phyloP scores from a whole-genome alignment of 768 basidiomycete genomes.

The Zangia roseola region DNA sequence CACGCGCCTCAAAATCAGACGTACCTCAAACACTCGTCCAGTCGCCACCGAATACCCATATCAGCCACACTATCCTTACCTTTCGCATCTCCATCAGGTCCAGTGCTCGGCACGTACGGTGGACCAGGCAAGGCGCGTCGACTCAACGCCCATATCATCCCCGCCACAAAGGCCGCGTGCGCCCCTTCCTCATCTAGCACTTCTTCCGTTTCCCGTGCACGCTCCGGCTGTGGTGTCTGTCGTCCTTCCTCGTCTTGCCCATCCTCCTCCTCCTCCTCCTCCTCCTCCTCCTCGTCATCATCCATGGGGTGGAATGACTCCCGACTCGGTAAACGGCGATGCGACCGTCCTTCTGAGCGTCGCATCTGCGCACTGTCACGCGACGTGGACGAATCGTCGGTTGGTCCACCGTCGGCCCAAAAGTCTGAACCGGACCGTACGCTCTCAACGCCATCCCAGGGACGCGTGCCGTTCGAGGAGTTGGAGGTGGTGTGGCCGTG shows the following conservation, averaged over 20 bases:
- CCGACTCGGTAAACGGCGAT: conserved; percentile 16
- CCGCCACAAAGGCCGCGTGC: conserved; percentile 81
- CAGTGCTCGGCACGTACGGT: conserved; percentile 61
- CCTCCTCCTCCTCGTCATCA: conserved; percentile 24
- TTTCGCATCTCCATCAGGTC: conserved; percentile 15
- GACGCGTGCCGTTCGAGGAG: conserved; percentile 15
- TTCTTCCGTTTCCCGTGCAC: conserved; percentile 15
- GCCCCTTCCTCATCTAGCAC: conserved; percentile 73
- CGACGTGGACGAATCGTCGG: conserved; percentile 19
- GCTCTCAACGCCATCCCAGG: conserved; percentile 37
- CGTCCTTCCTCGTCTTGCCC: conserved; percentile 15
- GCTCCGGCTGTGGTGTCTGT: conserved; percentile 23
- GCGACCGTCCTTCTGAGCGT: conserved; percentile 4
- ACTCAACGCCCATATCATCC: conserved; percentile 83
- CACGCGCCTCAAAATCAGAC: conserved; percentile 9
- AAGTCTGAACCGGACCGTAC: conserved; percentile 73
- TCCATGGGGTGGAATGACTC: conserved; percentile 36
- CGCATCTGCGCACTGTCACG: conserved; percentile 17
- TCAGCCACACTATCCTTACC: conserved; percentile 38
- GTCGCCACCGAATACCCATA: conserved; percentile 58
- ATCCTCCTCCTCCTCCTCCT: conserved; percentile 4
- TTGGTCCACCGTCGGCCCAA: conserved; percentile 50
- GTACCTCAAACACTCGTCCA: conserved; percentile 81
- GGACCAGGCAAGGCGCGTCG: conserved; percentile 68
- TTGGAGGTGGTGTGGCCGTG: conserved; percentile 21